phyloP scores from a whole-genome alignment of 768 basidiomycete species.

The Termitomyces sp. region DNA sequence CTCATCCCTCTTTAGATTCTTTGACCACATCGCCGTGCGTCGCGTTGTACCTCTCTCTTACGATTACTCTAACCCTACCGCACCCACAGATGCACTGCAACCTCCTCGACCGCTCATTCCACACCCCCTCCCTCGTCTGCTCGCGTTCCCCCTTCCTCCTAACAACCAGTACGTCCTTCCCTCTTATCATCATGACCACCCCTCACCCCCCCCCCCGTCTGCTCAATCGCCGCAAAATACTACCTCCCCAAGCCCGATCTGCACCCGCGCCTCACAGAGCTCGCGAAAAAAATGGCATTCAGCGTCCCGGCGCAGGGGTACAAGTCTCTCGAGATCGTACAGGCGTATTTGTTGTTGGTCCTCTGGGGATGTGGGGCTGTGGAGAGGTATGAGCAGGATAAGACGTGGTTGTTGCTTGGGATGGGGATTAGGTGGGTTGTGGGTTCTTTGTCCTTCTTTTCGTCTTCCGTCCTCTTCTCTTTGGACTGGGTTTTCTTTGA shows the following conservation, averaged over 20 bases:
- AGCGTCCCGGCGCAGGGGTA: conserved; percentile 82
- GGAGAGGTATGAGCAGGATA: conserved; percentile 95
- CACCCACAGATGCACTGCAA: conserved; percentile 71
- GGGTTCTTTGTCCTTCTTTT: no score
- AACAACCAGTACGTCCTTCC: conserved; percentile 72
- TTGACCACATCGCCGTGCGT: conserved; percentile 72
- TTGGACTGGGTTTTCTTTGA: no score
- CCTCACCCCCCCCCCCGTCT: conserved; percentile 87
- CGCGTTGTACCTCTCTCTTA: background rate
- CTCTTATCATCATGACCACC: conserved; percentile 95
- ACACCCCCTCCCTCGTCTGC: conserved; percentile 92
- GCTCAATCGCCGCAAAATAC: conserved; percentile 92
- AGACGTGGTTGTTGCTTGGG: conserved; percentile 87
- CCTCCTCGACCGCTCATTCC: conserved; percentile 83
- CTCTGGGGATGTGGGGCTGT: conserved; percentile 94
- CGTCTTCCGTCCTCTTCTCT: no score
- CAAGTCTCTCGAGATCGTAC: conserved; percentile 93
- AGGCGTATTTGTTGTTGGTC: conserved; percentile 88
- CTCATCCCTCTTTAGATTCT: conserved; percentile 48
- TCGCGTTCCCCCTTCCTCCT: conserved; percentile 93
- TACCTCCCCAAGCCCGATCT: conserved; percentile 81
- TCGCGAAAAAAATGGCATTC: conserved; percentile 88
- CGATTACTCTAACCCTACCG: conserved; percentile 8
- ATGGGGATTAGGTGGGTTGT: conserved; percentile 72
- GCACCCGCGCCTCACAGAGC: conserved; percentile 73